phyloP scores from a whole-genome alignment of 768 basidiomycete species.

The Podaxis pistillaris region DNA sequence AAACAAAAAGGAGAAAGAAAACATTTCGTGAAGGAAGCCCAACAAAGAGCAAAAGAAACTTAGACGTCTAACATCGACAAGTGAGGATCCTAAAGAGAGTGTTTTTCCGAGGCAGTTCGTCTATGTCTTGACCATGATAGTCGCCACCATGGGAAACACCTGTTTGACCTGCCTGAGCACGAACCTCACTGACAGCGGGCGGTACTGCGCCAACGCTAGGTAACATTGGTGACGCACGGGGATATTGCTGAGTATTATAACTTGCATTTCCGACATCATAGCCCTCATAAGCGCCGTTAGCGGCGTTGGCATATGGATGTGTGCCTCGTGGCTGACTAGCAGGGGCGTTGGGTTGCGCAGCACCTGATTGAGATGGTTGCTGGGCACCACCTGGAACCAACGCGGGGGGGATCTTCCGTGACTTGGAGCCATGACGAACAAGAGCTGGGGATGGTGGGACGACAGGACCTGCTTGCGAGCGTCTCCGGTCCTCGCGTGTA shows the following conservation, averaged over 20 bases:
- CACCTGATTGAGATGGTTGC: slow-evolving; percentile 68
- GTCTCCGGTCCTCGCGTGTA: slow-evolving; percentile 63
- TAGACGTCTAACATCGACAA: slow-evolving; percentile 62
- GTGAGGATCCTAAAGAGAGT: slow-evolving; percentile 69
- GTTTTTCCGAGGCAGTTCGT: slow-evolving; percentile 51
- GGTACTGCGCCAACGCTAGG: slow-evolving; percentile 65
- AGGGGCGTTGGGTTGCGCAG: slow-evolving; percentile 74
- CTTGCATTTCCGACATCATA: slow-evolving; percentile 57
- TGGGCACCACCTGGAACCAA: slow-evolving; percentile 63
- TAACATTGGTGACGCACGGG: slow-evolving; percentile 83
- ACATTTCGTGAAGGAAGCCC: slow-evolving; percentile 22
- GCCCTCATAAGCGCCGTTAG: slow-evolving; percentile 53
- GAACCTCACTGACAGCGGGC: slow-evolving; percentile 70
- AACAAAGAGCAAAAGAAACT: slow-evolving; percentile 23
- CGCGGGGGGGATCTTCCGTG: slow-evolving; percentile 58
- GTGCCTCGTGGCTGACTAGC: slow-evolving; percentile 51
- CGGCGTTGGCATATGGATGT: slow-evolving; percentile 71
- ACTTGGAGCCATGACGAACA: slow-evolving; percentile 73
- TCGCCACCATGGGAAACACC: slow-evolving; percentile 63
- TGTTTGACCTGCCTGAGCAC: slow-evolving; percentile 67
- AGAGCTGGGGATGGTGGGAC: slow-evolving; percentile 77
- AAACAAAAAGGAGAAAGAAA: slow-evolving; percentile 21
- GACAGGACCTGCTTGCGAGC: slow-evolving; percentile 57
- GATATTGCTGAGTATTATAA: slow-evolving; percentile 61
- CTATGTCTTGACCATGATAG: slow-evolving; percentile 55